These are phyloP conservation scores for Trichosporon sp. DNA, from an alignment of 1,284 basidiomycete genomes.

Conservation along the genomic window DNA sequence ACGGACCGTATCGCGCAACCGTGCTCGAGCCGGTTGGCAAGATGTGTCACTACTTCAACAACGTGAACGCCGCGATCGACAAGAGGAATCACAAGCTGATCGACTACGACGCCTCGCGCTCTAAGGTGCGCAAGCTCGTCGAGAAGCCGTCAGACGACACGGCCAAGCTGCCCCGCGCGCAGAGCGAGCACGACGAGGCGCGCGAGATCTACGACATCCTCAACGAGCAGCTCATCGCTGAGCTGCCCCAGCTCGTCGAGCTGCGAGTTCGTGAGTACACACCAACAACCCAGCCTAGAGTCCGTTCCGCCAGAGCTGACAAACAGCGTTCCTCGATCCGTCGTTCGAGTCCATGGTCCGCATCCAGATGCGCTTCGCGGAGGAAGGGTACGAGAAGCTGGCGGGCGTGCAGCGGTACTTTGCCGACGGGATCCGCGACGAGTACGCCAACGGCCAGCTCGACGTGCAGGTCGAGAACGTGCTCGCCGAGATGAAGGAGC, in stretches of 20 bases:
- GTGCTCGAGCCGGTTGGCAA: conserved; percentile 94
- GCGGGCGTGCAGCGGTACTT: conserved; percentile 97
- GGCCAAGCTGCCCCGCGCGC: conserved; percentile 83
- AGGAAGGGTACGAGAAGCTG: conserved; percentile 97
- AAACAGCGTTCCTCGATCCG: conserved; percentile 82
- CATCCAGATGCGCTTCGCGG: conserved; percentile 94
- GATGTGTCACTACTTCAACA: conserved; percentile 92
- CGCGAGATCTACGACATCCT: conserved; percentile 91
- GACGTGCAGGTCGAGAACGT: conserved; percentile 95
- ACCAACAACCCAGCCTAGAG: neutral
- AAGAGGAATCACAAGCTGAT: conserved; percentile 97
- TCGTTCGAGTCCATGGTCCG: conserved; percentile 99
- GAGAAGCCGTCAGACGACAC: conserved; percentile 95
- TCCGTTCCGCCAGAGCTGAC: neutral
- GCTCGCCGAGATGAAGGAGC: conserved; percentile 91
- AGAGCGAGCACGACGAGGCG: conserved; percentile 91
- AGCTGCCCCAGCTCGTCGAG: conserved; percentile 90
- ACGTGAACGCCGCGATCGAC: conserved; percentile 88
- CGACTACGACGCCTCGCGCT: conserved; percentile 92
- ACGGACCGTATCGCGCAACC: conserved; percentile 89
- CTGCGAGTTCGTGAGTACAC: conserved; percentile 74
- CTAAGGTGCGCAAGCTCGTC: conserved; percentile 81
- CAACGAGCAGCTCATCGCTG: conserved; percentile 86
- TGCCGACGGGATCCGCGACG: conserved; percentile 83
- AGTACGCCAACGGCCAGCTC: conserved; percentile 94